Base-by-base conservation (phyloP, 164 flowering plant genomes). In the Vitis rupestris region DNA sequence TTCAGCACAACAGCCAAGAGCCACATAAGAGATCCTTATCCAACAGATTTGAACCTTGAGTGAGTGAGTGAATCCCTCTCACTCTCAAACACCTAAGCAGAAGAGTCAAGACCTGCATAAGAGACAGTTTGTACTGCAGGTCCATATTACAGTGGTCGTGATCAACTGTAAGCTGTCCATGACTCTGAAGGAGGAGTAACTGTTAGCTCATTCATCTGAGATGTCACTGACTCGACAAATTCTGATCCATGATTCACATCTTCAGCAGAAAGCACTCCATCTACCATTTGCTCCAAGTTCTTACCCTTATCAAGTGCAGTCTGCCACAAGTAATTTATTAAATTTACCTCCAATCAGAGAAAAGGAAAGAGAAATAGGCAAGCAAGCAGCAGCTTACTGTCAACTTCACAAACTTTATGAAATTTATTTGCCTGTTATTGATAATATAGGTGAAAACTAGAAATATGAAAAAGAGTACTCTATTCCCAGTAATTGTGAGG, bases 271-370 rank as follows among this genome's bases (percentile, higher is more conserved):
- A 30, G 60, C 5, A 14, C 52, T 54, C 84, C 87, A 71, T 66
- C 80, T 17, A 23, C 72, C 52, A 56, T 27, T 17, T 69, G 66
- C 23, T 78, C 85, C 53, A 63, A 61, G 65, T 67, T 74, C 70
- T 79, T 87, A 61, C 68, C 90, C 80, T 87, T 89, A 30, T 88
- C 92, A 70, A 82, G 79, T 71, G 95, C 85, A 80, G 97, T 91
- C 98, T 92, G 86, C 61, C 19, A 51, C 50, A 64, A n/a, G 64
- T 47, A 63, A 67, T 55, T 62, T 3, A 61, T 58, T 29, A 44
- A 4, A 37, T 51, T 50, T 13, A 13, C 13, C 44, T 37, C 44
- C 44, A 29, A 44, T 14, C 13, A 19, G 62, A 55, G 9, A 52
- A 44, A 23, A 58, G 37, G 29, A 57, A 52, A 69, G 2, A 61